Base-by-base conservation (phyloP, 495 filamentous ascomycete species). In the Aspergillus olivimuriae region DNA sequence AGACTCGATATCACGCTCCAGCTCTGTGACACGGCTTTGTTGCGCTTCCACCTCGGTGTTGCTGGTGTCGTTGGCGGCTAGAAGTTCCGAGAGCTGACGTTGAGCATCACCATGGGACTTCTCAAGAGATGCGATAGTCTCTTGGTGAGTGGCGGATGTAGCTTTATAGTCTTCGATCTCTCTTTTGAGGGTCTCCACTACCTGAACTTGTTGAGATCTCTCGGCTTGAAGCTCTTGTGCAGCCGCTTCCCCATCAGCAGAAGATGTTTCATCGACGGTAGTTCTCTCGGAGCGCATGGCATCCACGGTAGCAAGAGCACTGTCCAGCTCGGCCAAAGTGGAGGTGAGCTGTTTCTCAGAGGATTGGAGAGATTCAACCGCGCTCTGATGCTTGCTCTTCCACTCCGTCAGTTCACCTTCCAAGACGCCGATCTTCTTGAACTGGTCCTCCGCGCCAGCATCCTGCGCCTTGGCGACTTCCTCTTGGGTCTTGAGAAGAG, bases 101-200 rank as follows among this genome's bases (percentile, higher is more conserved):
- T 75, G 76, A 34, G 81, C 72, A 20, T 70, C 68, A 15, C 70
- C 55, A 51, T 87, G 82, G 33, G 81, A 71, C 37, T 77, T 63
- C 58, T 91, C 85, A 12, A 89, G 66, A 46, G 77, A 71, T 12
- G 75, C 63, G 50, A 91, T 81, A 44, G 77, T 82, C 24, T 72
- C 62, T 23, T 78, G 60, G 51, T 85, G 83, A 45, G 62, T 64
- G 32, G 76, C 74, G 52, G 89, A 79, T 19, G 82, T 78, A 12
- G 73, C 60, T 66, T 85, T 89, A 62, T 94, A 86, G 46, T 85
- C 78, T 21, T 87, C 81, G 44, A 97, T 83, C 51, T 90, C 80
- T 43, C 67, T 72, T 47, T 85, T 84, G 32, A 99, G 64, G 22
- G 70, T 66, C 22, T 75, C 69, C 22, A 94, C 73, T 28, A 82